Base-by-base conservation (phyloP, 306 rosid genomes). In the Vicia faba region DNA sequence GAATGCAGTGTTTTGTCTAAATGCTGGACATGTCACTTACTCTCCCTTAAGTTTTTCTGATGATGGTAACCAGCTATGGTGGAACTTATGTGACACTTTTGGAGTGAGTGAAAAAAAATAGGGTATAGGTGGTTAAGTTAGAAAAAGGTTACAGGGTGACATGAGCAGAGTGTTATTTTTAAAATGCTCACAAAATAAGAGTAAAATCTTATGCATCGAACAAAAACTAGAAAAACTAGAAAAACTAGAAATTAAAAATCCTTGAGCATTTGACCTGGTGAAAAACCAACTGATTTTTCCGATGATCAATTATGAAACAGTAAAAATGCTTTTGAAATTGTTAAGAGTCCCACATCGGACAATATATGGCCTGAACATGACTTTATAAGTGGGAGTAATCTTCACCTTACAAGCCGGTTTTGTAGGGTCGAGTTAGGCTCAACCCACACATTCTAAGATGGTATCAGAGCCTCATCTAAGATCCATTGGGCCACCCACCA, bases 11-110 rank as follows among this genome's bases (percentile, higher is more conserved):
- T 53, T 53, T 53, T 53, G 59, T 53, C 33, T 53, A 33, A 23
- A 53, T 53, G 29, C 35, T 23, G 59, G 35, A 23, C 18, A 36
- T 36, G 76, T 35, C 71, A 64, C 36, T 35, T 73, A n/a, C 40
- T 29, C 48, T 36, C 60, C 61, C 55, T 45, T 23, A 46, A 74
- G 58, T 25, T 65, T 74, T 74, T 23, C 26, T 11, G 26, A 7
- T 53, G 16, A 53, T 0, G 35, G 16, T 5, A 23, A 11, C 7
- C 35, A 5, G 59, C 59, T 11, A 20, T 1, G 15, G 7, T 25
- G 15, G 35, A 11, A 23, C 35, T 25, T 11, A 53, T 23, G 15
- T 53, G 33, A 53, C 9, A 53, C 5, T 20, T 23, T 23, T 11
- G 13, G 35, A 53, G 16, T 53, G 35, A 53, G 16, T 53, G 15